These are phyloP conservation scores for Nitzschia palea DNA, from an alignment of 108 stramenopile genomes.

Conservation along the genomic window DNA sequence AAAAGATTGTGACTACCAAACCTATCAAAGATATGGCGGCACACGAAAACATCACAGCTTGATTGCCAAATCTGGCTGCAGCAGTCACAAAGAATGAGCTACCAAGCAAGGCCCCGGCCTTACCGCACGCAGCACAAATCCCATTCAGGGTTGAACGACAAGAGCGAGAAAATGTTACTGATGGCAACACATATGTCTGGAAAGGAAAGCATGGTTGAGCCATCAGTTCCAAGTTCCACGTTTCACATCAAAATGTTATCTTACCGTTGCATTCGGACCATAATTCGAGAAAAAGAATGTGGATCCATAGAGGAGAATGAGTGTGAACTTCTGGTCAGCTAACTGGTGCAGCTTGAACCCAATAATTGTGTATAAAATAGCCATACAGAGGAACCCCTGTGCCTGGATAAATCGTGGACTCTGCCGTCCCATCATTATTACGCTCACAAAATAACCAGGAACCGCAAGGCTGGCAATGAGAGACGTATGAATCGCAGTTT, in stretches of 20 bases:
- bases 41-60: slow-evolving; percentile 50
- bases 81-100: slow-evolving; percentile 46
- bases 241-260: too few relatives aligned
- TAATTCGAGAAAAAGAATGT: slow-evolving; percentile 70
- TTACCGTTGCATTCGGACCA: slow-evolving; percentile 65
- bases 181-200: slow-evolving; percentile 64
- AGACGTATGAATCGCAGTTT: slow-evolving; percentile 36
- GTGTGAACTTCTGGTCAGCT: slow-evolving; percentile 19
- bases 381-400: slow-evolving; percentile 63
- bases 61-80: slow-evolving; percentile 40
- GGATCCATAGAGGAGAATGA: slow-evolving; percentile 47
- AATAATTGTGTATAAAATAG: slow-evolving; percentile 47
- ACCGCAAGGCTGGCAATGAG: slow-evolving; percentile 45
- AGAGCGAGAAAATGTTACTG: slow-evolving; percentile 55
- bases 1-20: slow-evolving; percentile 33
- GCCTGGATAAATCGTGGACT: slow-evolving; percentile 53
- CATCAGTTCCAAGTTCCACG: too few relatives aligned
- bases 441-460: slow-evolving; percentile 58
- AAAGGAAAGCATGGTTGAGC: too few relatives aligned
- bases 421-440: slow-evolving; percentile 45
- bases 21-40: slow-evolving; percentile 41
- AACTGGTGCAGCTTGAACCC: slow-evolving; percentile 41
- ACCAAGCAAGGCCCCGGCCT: slow-evolving; percentile 58
- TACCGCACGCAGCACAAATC: slow-evolving; percentile 61
- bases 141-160: slow-evolving; percentile 68